Conservation (phyloP, 2,329 filamentous ascomycete species). For the Aspergillus costaricaensis region DNA sequence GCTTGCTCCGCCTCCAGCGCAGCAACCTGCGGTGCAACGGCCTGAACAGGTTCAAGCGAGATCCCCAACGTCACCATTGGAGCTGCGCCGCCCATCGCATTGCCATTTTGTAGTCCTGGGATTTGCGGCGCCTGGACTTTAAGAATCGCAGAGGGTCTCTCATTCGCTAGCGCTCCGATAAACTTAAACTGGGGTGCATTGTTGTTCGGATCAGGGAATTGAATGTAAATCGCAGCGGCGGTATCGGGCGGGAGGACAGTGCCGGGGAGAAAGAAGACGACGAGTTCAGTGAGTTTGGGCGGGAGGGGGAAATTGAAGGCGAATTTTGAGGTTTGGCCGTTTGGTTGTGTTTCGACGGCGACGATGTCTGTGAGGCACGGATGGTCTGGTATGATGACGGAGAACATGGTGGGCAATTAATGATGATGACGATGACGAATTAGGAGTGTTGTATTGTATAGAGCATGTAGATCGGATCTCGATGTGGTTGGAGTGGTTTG, state of each 20-base stretch:
- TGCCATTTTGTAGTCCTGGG: constrained; percentile 40
- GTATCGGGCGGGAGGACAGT: constrained; percentile 70
- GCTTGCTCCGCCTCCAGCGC: constrained; percentile 48
- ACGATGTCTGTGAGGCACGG: constrained; percentile 60
- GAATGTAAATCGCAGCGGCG: constrained; percentile 87
- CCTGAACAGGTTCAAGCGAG: constrained; percentile 72
- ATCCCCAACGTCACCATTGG: constrained; percentile 75
- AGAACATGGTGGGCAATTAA: constrained; percentile 53
- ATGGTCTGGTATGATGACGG: constrained; percentile 61
- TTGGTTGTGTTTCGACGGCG: constrained; percentile 53
- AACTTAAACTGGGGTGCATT: constrained; percentile 65
- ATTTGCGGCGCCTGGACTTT: constrained; percentile 57
- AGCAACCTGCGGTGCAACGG: constrained; percentile 70
- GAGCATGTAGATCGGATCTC: neutral
- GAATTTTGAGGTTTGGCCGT: constrained; percentile 62
- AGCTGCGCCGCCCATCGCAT: constrained; percentile 51
- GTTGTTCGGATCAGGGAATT: constrained; percentile 59
- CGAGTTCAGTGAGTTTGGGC: constrained; percentile 69
- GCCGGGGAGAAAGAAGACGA: constrained; percentile 84
- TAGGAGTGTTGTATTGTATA: neutral
- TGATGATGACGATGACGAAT: neutral
- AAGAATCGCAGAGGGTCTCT: constrained; percentile 92
- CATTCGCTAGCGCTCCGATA: constrained; percentile 83
- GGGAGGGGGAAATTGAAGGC: constrained; percentile 66
- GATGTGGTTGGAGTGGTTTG: neutral